Base-by-base conservation (phyloP, 2,329 filamentous ascomycete species). In the Aaosphaeria pasadenensis region DNA sequence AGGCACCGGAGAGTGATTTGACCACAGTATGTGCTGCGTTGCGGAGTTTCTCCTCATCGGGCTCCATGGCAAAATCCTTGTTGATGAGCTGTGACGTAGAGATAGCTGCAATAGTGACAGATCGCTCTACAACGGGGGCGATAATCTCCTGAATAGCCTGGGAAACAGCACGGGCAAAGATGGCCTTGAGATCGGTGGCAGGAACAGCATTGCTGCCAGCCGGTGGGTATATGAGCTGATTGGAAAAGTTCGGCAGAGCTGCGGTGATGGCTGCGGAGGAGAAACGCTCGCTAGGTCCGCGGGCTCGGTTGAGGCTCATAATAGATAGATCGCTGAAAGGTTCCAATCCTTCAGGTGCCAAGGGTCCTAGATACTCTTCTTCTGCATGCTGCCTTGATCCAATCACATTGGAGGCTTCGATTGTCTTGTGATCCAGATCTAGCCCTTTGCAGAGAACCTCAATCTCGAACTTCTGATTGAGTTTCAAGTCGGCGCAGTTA, bases 401-500 rank as follows among this genome's bases (percentile, higher is more conserved):
- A 47, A 99, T 94, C 63, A 91, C 86, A 24, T 87, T 85, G 0
- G 91, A 89, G 1, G 92, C 89, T 59, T 95, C 88, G 53, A 97
- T 91, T 50, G 82, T 86, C 73, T 95, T 96, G 71, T 96, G 88
- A 53, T 97, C 91, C n/a, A 97, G 78, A 46, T 86, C 87, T 11
- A 99, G 77, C 9, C 91, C 91, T 66, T 95, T 95, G 77, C 91
- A 99, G 28, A 99, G 80, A 29, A 99, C 91, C 71, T 99, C 94
- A 49, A 99, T 97, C 70, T 99, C 94, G 60, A 99, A 99, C 62
- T 97, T 99, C 44, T 96, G 85, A 58, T 97, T 97, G 35, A 99
- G 81, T 69, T 97, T 97, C 47, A 99, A 77, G 59, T 96, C 92
- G 11, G 89, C 90, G 61, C 88, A 88, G 63, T 96, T 87, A 63